Evolutionary conservation across 306 rosid species (phyloP).

Genomic region (Acacia crassicarpa): DNA sequence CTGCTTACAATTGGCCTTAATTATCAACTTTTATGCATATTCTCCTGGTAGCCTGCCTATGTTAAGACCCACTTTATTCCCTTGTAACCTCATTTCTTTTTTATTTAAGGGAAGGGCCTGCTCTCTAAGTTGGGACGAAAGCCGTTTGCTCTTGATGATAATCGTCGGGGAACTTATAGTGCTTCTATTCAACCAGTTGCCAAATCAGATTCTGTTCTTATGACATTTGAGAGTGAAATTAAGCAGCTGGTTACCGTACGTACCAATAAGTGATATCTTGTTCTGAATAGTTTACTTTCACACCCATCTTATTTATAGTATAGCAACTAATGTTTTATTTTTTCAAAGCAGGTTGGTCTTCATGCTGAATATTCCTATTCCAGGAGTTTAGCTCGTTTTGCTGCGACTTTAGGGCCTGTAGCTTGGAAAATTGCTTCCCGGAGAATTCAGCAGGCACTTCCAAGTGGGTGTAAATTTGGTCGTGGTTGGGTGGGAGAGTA

Average conservation of each 20-base stretch:
- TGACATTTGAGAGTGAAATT: constrained; percentile 82
- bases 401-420: constrained; percentile 83
- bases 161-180: constrained; percentile 83
- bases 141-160: constrained; percentile 57
- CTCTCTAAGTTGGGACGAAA: constrained; percentile 80
- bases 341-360: constrained; percentile 81
- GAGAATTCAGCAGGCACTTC: constrained; percentile 83
- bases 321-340: constrained; percentile 15
- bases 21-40: constrained; percentile 7
- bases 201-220: constrained; percentile 72
- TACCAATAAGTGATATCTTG: constrained; percentile 31
- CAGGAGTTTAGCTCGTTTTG: constrained; percentile 96
- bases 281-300: constrained; percentile 30
- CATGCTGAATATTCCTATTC: constrained; percentile 96
- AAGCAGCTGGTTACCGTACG: constrained; percentile 93
- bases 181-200: constrained; percentile 48
- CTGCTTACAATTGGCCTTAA: background rate
- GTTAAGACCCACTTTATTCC: constrained; percentile 15
- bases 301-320: constrained; percentile 14
- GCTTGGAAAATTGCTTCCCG: constrained; percentile 95
- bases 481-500: constrained; percentile 99
- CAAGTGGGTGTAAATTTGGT: constrained; percentile 84
- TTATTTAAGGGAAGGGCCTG: constrained; percentile 63
- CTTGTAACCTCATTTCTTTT: constrained; percentile 38
- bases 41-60: constrained; percentile 14